Percentiles rank a stretch among this genome's conserved stretches.
phyloP scores from a whole-genome alignment of 805 yeast species.

The Candida tammaniensis region DNA sequence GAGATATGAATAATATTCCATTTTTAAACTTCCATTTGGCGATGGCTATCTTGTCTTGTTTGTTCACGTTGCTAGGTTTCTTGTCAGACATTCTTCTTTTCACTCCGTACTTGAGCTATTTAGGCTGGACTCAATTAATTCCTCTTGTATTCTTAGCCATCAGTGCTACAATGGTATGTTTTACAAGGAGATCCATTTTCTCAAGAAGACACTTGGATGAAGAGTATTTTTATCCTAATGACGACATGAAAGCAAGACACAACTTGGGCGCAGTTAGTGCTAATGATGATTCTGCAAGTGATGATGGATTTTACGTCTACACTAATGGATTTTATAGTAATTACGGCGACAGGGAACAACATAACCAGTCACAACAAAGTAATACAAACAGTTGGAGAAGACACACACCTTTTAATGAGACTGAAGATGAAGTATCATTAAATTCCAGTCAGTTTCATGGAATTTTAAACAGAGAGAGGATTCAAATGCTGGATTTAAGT shows the following conservation, averaged over 20 bases:
- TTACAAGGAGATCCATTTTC: constrained; percentile 65
- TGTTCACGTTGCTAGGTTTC: constrained; percentile 69
- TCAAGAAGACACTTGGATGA: constrained; percentile 44
- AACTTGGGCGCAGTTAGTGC: constrained; percentile 11
- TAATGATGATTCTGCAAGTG: constrained; percentile 30
- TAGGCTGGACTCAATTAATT: constrained; percentile 80
- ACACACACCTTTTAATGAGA: constrained; percentile 14
- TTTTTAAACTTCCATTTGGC: constrained; percentile 52
- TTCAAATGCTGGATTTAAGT: constrained; percentile 9
- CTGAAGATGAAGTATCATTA: constrained; percentile 14
- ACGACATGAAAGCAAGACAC: constrained; percentile 31
- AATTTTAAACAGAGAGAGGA: constrained; percentile 5
- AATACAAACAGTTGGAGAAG: constrained; percentile 17
- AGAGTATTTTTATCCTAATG: constrained; percentile 24
- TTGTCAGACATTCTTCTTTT: constrained; percentile 80
- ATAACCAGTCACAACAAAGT: constrained; percentile 13
- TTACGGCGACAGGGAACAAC: constrained; percentile 16
- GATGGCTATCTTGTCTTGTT: constrained; percentile 64
- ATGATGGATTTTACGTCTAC: constrained; percentile 43
- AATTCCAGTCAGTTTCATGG: constrained; percentile 12
- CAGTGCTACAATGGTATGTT: constrained; percentile 63
- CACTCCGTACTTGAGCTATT: constrained; percentile 70
- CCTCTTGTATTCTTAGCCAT: constrained; percentile 65
- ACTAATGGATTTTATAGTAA: constrained; percentile 40
- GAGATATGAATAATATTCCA: constrained; percentile 19